phyloP scores from a whole-genome alignment of 2,329 filamentous ascomycete genomes.

The Botrytis aclada region DNA sequence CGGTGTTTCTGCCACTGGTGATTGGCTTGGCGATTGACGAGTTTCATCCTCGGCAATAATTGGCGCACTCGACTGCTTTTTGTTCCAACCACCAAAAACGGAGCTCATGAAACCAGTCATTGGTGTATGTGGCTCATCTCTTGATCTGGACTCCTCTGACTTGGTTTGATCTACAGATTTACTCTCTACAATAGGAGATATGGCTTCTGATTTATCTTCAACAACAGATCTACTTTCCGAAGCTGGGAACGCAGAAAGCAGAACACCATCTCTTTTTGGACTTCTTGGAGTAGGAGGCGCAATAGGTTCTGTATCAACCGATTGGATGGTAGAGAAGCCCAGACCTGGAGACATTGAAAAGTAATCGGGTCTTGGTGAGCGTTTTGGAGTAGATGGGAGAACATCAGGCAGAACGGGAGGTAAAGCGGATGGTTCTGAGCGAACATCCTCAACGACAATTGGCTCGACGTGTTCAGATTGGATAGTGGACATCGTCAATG shows the following conservation, averaged over 20 bases:
- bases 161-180: not conserved
- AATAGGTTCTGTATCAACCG: conserved; percentile 35
- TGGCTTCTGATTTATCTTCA: not conserved
- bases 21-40: conserved; percentile 53
- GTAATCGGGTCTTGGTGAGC: conserved; percentile 6
- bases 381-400: not conserved
- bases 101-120: conserved; percentile 44
- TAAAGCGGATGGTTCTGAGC: conserved; percentile 18
- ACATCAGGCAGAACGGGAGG: conserved; percentile 15
- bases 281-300: conserved; percentile 44
- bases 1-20: conserved; percentile 48
- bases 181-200: not conserved
- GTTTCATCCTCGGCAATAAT: conserved; percentile 65
- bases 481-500: conserved; percentile 38
- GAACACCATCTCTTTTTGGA: conserved; percentile 54
- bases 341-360: conserved; percentile 35
- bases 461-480: conserved; percentile 40
- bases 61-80: conserved; percentile 40
- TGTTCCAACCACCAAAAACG: conserved; percentile 46
- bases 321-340: conserved; percentile 35
- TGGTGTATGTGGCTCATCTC: conserved; percentile 41
- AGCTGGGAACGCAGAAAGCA: conserved; percentile 45
- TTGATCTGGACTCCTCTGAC: not conserved
- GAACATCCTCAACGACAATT: not conserved
- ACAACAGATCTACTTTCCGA: not conserved